A percentile compares a stretch with the other conserved stretches of the same genome.
Conservation (phyloP, 2,329 filamentous ascomycete genomes). For the Stagonosporopsis vannaccii region DNA sequence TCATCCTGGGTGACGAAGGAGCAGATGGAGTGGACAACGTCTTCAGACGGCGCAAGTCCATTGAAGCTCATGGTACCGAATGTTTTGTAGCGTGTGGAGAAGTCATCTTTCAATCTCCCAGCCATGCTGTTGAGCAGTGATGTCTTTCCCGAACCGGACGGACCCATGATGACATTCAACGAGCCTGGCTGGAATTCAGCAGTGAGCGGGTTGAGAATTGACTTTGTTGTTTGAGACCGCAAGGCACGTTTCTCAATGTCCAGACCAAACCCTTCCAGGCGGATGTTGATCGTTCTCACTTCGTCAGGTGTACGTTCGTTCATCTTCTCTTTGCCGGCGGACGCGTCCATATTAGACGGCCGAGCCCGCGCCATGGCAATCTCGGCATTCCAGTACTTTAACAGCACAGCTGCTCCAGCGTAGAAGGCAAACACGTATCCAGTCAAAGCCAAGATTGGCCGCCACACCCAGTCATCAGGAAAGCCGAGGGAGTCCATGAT, state of each 20-base stretch:
- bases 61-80: conserved; percentile 74
- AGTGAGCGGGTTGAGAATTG: conserved; percentile 71
- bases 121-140: conserved; percentile 78
- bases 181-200: conserved; percentile 72
- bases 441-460: conserved; percentile 69
- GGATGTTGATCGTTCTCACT: conserved; percentile 69
- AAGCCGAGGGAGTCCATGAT: conserved; percentile 75
- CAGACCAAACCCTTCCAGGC: conserved; percentile 69
- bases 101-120: conserved; percentile 67
- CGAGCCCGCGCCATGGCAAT: conserved; percentile 73
- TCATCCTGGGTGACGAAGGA: conserved; percentile 83
- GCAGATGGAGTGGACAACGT: conserved; percentile 74
- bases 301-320: conserved; percentile 60
- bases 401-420: conserved; percentile 64
- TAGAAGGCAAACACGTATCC: conserved; percentile 71
- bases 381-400: conserved; percentile 71
- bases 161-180: conserved; percentile 81
- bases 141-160: conserved; percentile 79
- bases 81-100: conserved; percentile 68
- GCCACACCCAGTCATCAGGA: conserved; percentile 70
- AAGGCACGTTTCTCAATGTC: conserved; percentile 68
- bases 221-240: conserved; percentile 56
- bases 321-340: conserved; percentile 76
- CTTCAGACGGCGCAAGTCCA: conserved; percentile 69
- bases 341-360: conserved; percentile 63